Base-by-base conservation (phyloP, 2,329 filamentous ascomycete species). In the Drechslerella dactyloides region DNA sequence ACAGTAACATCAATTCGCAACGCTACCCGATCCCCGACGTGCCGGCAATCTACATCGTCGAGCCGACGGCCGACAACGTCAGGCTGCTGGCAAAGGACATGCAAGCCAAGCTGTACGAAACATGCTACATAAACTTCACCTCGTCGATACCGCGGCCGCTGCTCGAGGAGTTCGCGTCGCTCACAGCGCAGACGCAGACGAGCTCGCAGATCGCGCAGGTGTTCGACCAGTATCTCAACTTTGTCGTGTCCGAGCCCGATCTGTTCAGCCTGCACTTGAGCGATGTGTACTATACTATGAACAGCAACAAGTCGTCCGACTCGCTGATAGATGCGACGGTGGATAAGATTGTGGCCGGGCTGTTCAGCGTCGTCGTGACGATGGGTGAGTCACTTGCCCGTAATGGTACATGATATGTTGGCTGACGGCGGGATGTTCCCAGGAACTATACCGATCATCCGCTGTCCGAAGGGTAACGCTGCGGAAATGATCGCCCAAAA, bases 321-420 rank as follows among this genome's bases (percentile, higher is more conserved):
- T 90, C 94, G 69, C 90, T 94, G 78, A 85, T 99, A 61, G 94
- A 97, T 77, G 83, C 85, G 58, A 87, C 94, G 40, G 86, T 99
- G 33, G 93, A 99, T 79, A 88, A 88, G 75, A 93, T 97, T 74
- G 94, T 99, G 56, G 96, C 90, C 77, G 94, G 94, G 0, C 82
- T 99, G n/a, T 99, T 97, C 81, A 97, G 93, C 74, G 94, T 99
- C 54, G 89, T 94, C 69, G 94, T 96, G n/a, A 99, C 94, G 3
- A 96, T 97, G 91, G 93, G 92, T 89, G 83, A 68, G 83, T 75
- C 17, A 33, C 10, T 7, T 51, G 27, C n/a, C 10, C 30, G 10
- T 19, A 24, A 21, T 2, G 21, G 2, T 44, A 15, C 24, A 37
- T 54, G 27, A 33, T 44, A 75, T 60, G 23, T n/a, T 46, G 42